phyloP scores from a whole-genome alignment of 345 rosid genomes.

The Brassica nigra region DNA sequence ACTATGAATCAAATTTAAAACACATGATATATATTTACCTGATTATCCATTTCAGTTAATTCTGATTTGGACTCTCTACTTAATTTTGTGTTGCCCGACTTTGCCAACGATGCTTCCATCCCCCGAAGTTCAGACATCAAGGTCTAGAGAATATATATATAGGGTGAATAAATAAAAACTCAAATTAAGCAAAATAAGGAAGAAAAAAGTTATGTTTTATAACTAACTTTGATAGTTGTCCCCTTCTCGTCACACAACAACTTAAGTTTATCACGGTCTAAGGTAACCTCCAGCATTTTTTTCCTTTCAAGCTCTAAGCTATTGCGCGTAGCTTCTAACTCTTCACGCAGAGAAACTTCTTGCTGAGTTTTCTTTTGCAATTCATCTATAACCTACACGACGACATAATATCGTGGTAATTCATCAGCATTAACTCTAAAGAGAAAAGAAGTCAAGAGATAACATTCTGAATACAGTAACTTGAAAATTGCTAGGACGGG shows the following conservation, averaged over 20 bases:
- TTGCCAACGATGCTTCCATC: conserved; percentile 59
- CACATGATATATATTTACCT: conserved; percentile 47
- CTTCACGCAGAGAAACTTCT: conserved; percentile 67
- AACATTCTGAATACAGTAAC: conserved; percentile 12
- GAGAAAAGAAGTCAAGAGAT: conserved; percentile 8
- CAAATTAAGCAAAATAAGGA: conserved; percentile 21
- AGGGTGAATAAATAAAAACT: conserved; percentile 5
- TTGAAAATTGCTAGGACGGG: conserved; percentile 6
- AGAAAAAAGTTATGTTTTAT: not conserved
- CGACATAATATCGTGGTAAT: conserved; percentile 16
- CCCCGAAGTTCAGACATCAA: conserved; percentile 60
- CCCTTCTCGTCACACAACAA: conserved; percentile 68
- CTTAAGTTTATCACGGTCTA: conserved; percentile 61
- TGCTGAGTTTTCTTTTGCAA: conserved; percentile 63
- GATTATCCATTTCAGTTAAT: conserved; percentile 47
- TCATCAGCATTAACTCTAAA: conserved; percentile 14
- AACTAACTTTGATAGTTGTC: conserved; percentile 66
- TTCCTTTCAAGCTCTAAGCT: conserved; percentile 67
- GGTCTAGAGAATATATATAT: conserved; percentile 47
- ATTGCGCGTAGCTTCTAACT: conserved; percentile 61
- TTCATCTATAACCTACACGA: conserved; percentile 66
- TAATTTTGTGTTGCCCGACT: conserved; percentile 47
- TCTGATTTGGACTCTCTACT: conserved; percentile 52
- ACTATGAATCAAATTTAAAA: conserved; percentile 6
- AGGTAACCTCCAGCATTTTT: conserved; percentile 50